Evolutionary conservation across 345 rosid genomes (phyloP).

Genomic region (Physaria fendleri): DNA sequence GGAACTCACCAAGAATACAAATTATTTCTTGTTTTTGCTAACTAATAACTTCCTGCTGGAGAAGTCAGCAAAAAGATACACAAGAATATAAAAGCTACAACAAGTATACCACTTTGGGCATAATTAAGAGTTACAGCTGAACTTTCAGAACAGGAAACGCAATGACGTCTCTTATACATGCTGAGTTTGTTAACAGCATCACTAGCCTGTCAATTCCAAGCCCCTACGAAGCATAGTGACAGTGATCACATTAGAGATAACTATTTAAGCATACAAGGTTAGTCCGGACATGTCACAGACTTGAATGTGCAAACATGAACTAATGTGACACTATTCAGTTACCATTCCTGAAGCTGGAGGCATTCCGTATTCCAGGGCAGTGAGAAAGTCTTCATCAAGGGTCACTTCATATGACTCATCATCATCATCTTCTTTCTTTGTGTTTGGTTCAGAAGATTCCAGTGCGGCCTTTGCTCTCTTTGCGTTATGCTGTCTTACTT

Average conservation of each 20-base stretch:
- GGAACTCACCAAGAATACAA: too few relatives aligned
- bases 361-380: conserved; percentile 95
- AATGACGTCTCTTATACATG: conserved; percentile 85
- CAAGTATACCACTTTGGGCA: not conserved
- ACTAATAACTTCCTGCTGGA: conserved; percentile 10
- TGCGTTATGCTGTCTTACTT: conserved; percentile 81
- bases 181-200: conserved; percentile 82
- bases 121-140: conserved; percentile 39
- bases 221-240: conserved; percentile 42
- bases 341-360: conserved; percentile 99
- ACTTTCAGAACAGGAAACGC: conserved; percentile 83
- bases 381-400: conserved; percentile 90
- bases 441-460: conserved; percentile 24
- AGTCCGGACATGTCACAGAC: not conserved
- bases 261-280: not conserved
- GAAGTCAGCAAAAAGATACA: conserved; percentile 4
- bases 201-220: conserved; percentile 90
- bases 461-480: conserved; percentile 50
- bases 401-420: conserved; percentile 80
- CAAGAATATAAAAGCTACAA: conserved; percentile 21
- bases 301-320: not conserved
- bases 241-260: not conserved
- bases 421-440: conserved; percentile 50
- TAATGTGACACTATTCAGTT: not conserved
- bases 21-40: not conserved